Conservation (phyloP, 371 early-diverging fungal species). For the Rhizopus arrhizus region DNA sequence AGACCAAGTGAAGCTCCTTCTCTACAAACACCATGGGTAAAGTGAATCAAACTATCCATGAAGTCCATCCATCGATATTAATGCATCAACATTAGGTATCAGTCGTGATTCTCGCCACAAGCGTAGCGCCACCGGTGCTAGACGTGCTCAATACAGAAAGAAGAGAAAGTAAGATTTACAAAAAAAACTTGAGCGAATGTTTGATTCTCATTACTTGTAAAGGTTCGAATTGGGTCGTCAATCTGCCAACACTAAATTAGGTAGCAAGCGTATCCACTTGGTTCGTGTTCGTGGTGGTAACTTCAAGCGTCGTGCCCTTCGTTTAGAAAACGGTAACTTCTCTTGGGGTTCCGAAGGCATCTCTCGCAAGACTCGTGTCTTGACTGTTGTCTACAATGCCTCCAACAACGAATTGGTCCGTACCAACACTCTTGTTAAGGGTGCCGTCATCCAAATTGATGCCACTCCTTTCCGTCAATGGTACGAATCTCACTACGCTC, state of each 20-base stretch:
- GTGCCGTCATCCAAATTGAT: slow-evolving; percentile 96
- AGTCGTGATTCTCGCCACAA: slow-evolving; percentile 98
- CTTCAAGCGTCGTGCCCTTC: slow-evolving; percentile 97
- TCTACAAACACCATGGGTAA: slow-evolving; percentile 42
- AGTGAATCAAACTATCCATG: slow-evolving; percentile 10
- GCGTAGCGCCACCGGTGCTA: slow-evolving; percentile 97
- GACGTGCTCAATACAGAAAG: slow-evolving; percentile 97
- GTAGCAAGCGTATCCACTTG: slow-evolving; percentile 91
- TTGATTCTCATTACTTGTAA: background rate
- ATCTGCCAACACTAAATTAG: slow-evolving; percentile 98
- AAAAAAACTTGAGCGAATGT: background rate
- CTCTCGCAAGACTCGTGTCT: slow-evolving; percentile 95
- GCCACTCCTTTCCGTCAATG: slow-evolving; percentile 98
- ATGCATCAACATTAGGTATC: slow-evolving; percentile 73
- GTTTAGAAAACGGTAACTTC: slow-evolving; percentile 97
- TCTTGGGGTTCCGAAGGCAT: slow-evolving; percentile 95
- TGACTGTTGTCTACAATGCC: slow-evolving; percentile 99
- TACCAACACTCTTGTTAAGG: slow-evolving; percentile 99
- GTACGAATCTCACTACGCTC: slow-evolving; percentile 95
- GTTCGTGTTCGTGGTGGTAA: slow-evolving; percentile 99
- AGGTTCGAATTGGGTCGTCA: slow-evolving; percentile 99
- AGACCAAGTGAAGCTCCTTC: slow-evolving; percentile 47
- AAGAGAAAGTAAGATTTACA: slow-evolving; percentile 75
- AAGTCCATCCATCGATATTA: slow-evolving; percentile 24
- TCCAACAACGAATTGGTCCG: slow-evolving; percentile 99